Percentiles rank a stretch among this genome's conserved stretches.
These are phyloP conservation scores for Ramularia collo-cygni DNA, from an alignment of 2,329 filamentous ascomycete species.

Conservation along the genomic window DNA sequence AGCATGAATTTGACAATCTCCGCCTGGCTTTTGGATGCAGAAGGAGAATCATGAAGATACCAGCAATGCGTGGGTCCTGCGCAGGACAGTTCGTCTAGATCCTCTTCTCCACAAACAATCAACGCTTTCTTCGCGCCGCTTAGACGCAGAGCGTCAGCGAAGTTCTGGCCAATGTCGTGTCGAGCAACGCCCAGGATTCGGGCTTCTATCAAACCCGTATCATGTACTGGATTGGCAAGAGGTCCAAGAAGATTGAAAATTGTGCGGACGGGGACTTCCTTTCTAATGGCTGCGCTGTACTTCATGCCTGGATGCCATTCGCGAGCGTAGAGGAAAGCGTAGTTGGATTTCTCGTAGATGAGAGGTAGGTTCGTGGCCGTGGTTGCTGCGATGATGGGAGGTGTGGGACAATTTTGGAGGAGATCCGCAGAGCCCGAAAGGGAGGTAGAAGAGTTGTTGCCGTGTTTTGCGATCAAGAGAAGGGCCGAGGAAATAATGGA, in stretches of 20 bases:
- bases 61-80: conserved; percentile 86
- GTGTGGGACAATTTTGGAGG: conserved; percentile 65
- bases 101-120: conserved; percentile 88
- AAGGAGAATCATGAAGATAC: conserved; percentile 41
- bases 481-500: conserved; percentile 85
- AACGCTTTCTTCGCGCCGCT: conserved; percentile 75
- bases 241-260: conserved; percentile 97
- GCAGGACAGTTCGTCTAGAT: conserved; percentile 91
- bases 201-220: conserved; percentile 65
- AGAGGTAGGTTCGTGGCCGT: conserved; percentile 61
- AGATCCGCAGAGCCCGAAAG: conserved; percentile 94
- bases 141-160: conserved; percentile 74
- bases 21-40: conserved; percentile 39
- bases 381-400: conserved; percentile 69
- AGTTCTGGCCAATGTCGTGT: conserved; percentile 77
- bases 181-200: conserved; percentile 90
- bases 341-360: conserved; percentile 77
- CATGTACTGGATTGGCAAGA: conserved; percentile 82
- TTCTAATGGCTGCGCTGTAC: conserved; percentile 77
- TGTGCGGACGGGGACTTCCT: conserved; percentile 85
- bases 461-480: conserved; percentile 86
- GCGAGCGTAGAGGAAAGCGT: conserved; percentile 91
- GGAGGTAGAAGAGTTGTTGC: conserved; percentile 90
- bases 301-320: conserved; percentile 95
- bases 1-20: conserved; percentile 72